Conservation (phyloP, 768 basidiomycete genomes). For the Mrakia hoshinonis region DNA sequence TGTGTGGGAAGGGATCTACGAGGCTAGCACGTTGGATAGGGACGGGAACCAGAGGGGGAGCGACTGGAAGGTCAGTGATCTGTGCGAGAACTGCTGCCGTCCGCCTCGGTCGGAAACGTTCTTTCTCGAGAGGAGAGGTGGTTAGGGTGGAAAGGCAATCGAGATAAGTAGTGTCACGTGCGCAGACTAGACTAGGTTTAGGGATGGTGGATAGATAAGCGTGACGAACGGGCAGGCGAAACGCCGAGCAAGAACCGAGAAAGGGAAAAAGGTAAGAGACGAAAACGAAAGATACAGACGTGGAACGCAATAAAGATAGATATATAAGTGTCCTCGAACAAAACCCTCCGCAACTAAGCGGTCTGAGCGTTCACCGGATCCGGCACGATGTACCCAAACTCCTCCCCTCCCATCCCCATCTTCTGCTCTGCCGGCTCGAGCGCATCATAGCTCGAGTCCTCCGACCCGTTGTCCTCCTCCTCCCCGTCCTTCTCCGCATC, state of each 20-base stretch:
- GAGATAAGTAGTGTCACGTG: no score
- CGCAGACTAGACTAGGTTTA: no score
- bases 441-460: constrained; percentile 6
- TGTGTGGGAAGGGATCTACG: no score
- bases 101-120: no score
- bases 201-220: no score
- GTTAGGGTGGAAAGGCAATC: no score
- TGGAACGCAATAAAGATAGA: background rate
- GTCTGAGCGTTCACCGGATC: background rate
- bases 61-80: no score
- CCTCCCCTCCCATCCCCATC: background rate
- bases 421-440: background rate
- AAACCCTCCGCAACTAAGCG: background rate
- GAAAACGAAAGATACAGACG: constrained; percentile 5
- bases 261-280: background rate
- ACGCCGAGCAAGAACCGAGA: background rate
- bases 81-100: no score
- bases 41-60: no score
- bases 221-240: background rate
- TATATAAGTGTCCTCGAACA: background rate
- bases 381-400: background rate
- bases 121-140: no score
- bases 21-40: no score
- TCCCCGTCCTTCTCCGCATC: background rate
- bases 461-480: background rate